Conservation (phyloP, 2,329 filamentous ascomycete genomes). For the Byssothecium circinans region DNA sequence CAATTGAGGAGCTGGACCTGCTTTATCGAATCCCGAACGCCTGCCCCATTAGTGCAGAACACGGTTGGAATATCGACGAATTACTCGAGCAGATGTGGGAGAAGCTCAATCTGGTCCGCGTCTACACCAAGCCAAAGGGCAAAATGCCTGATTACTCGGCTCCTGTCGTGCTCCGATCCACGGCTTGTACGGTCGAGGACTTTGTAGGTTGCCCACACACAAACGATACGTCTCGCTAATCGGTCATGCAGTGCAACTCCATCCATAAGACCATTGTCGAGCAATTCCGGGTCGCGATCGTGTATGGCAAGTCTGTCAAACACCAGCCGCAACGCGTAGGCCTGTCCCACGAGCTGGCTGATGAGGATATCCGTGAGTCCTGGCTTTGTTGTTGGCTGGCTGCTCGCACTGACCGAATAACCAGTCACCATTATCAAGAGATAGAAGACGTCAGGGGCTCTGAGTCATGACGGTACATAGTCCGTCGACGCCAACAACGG, state of each 20-base stretch:
- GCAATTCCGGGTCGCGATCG: conserved; percentile 91
- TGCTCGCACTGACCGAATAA: conserved; percentile 26
- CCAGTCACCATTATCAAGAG: conserved; percentile 49
- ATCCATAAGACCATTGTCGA: conserved; percentile 97
- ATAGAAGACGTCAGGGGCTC: conserved; percentile 29
- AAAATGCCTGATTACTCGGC: conserved; percentile 88
- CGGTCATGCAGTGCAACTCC: conserved; percentile 73
- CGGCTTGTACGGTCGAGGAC: conserved; percentile 88
- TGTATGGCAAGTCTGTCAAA: conserved; percentile 97
- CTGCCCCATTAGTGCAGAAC: conserved; percentile 93
- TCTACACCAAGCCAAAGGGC: conserved; percentile 98
- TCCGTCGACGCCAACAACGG: conserved; percentile 18
- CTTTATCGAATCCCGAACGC: conserved; percentile 96
- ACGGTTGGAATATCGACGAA: conserved; percentile 96
- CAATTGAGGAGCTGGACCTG: conserved; percentile 94
- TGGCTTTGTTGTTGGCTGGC: conserved; percentile 6
- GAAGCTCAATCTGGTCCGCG: conserved; percentile 83
- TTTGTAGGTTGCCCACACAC: conserved; percentile 68
- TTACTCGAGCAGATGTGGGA: conserved; percentile 98
- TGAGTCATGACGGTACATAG: conserved; percentile 21
- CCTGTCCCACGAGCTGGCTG: conserved; percentile 83
- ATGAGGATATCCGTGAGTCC: conserved; percentile 90
- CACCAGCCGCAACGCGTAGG: conserved; percentile 97
- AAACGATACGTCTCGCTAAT: conserved; percentile 39
- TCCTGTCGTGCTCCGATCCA: conserved; percentile 84